A percentile compares a stretch with the other conserved stretches of the same genome.
These are phyloP conservation scores for Nitzschia putrida DNA, from an alignment of 108 stramenopile species.

Conservation along the genomic window DNA sequence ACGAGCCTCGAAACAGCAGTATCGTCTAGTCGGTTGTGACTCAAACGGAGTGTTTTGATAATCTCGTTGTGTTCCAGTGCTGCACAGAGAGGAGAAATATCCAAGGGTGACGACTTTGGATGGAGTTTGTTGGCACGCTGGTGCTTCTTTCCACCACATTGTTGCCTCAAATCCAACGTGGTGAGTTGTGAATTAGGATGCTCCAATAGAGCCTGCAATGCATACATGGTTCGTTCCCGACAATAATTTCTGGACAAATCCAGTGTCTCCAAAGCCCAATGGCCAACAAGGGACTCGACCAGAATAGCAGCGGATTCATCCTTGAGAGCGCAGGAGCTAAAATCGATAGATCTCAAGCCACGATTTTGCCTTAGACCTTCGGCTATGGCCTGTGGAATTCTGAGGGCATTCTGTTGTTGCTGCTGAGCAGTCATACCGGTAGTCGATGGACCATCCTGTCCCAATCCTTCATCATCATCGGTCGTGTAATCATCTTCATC, in stretches of 20 bases:
- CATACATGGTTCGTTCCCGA: conserved; percentile 1
- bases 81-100: conserved; percentile 7
- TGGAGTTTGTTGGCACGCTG: background rate
- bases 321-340: conserved; percentile 19
- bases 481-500: background rate
- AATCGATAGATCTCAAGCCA: conserved; percentile 14
- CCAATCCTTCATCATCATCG: conserved; percentile 5
- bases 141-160: background rate
- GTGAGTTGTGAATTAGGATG: background rate
- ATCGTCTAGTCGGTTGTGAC: conserved; percentile 29
- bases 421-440: background rate
- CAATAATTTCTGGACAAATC: conserved; percentile 20
- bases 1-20: conserved; percentile 12
- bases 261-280: conserved; percentile 9
- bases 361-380: conserved; percentile 14
- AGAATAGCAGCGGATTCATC: conserved; percentile 16
- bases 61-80: conserved; percentile 13
- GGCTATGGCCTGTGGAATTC: background rate
- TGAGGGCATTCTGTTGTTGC: background rate
- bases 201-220: conserved; percentile 9
- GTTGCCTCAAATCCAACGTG: conserved; percentile 24
- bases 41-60: conserved; percentile 8
- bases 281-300: conserved; percentile 10
- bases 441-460: background rate
- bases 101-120: conserved; percentile 5